phyloP scores from a whole-genome alignment of 495 filamentous ascomycete genomes.

The Penicillium argentinense region DNA sequence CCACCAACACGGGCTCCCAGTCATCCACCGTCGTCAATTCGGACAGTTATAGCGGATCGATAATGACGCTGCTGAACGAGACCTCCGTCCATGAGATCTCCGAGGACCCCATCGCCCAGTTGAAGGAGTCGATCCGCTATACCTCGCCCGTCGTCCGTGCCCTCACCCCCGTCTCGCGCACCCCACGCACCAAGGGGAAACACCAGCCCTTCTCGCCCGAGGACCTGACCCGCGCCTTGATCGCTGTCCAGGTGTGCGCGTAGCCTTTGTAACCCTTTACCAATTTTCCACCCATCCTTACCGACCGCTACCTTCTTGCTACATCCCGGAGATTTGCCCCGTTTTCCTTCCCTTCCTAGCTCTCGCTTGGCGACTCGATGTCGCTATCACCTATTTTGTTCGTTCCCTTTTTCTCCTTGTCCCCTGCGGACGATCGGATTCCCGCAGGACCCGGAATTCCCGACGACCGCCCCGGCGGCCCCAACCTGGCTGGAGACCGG shows the following conservation, averaged over 20 bases:
- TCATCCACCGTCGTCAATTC: conserved; percentile 42
- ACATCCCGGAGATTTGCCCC: conserved; percentile 22
- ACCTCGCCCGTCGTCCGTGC: conserved; percentile 36
- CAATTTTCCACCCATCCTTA: conserved; percentile 8
- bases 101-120: conserved; percentile 31
- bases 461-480: no score
- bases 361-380: conserved; percentile 11
- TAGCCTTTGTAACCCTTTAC: conserved; percentile 14
- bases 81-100: conserved; percentile 21
- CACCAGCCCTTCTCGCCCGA: conserved; percentile 39
- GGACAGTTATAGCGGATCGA: conserved; percentile 40
- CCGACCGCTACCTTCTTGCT: conserved; percentile 6
- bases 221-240: conserved; percentile 44
- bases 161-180: conserved; percentile 27
- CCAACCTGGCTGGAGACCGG: conserved; percentile 1
- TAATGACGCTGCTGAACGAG: conserved; percentile 40
- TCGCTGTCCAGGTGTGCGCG: conserved; percentile 40
- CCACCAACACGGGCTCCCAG: conserved; percentile 33
- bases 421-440: no score
- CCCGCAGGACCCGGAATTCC: no score
- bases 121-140: conserved; percentile 39
- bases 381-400: conserved; percentile 8
- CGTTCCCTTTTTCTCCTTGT: background rate
- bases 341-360: background rate
- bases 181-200: conserved; percentile 28